A percentile compares a stretch with the other conserved stretches of the same genome.
These are phyloP conservation scores for Podila epigama DNA, from an alignment of 192 early-diverging fungal species.

Conservation along the genomic window DNA sequence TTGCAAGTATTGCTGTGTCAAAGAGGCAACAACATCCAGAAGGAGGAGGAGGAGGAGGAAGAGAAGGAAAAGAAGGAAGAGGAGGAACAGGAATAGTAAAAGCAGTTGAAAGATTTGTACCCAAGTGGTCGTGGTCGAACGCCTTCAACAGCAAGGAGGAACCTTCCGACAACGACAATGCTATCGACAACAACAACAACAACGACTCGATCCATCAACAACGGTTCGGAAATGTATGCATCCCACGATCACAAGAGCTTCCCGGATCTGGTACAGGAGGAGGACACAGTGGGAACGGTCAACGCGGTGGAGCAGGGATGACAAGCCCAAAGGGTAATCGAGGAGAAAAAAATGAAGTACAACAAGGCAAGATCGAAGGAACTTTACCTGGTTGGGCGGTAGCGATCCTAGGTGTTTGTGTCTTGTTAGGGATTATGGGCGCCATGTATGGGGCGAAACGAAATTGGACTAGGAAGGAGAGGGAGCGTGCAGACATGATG, in stretches of 20 bases:
- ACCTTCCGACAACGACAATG: not conserved
- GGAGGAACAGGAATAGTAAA: not conserved
- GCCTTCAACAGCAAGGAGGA: too few relatives aligned
- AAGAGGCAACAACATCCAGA: not conserved
- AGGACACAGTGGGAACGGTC: not conserved
- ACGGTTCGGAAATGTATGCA: slow-evolving; percentile 12
- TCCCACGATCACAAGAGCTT: not conserved
- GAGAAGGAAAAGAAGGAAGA: not conserved
- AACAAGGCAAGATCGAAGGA: too few relatives aligned
- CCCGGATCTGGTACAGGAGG: not conserved
- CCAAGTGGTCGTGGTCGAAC: too few relatives aligned
- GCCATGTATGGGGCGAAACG: too few relatives aligned
- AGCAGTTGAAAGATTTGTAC: not conserved
- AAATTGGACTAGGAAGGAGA: not conserved
- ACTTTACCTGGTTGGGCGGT: not conserved
- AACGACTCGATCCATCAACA: not conserved
- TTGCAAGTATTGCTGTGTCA: too few relatives aligned
- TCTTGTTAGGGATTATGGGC: too few relatives aligned
- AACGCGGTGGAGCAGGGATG: not conserved
- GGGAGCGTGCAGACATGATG: not conserved
- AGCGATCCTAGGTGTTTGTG: not conserved
- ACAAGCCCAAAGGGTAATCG: not conserved
- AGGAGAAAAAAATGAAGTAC: not conserved
- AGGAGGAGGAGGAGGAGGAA: not conserved
- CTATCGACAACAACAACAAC: not conserved